A percentile compares a stretch with the other conserved stretches of the same genome.
These are phyloP conservation scores for Discostella stelligeroides DNA, from an alignment of 108 stramenopile genomes.

Conservation along the genomic window DNA sequence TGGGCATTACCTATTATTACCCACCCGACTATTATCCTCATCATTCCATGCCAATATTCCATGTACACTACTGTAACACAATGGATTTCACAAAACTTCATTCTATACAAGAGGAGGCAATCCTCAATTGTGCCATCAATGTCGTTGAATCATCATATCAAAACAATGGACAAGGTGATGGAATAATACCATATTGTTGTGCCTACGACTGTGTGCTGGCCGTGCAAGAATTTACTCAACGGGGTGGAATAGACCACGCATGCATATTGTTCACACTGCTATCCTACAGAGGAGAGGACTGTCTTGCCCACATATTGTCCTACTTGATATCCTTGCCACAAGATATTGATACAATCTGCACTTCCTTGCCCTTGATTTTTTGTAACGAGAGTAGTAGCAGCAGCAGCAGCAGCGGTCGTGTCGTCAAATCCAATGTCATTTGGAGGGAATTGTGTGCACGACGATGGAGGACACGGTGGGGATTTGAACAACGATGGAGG, in stretches of 20 bases:
- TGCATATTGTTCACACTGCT: slow-evolving; percentile 20
- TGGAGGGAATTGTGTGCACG: slow-evolving; percentile 24
- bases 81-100: too few relatives aligned
- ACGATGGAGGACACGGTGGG: slow-evolving; percentile 27
- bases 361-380: slow-evolving; percentile 29
- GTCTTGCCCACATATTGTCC: slow-evolving; percentile 11
- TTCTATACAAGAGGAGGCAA: too few relatives aligned
- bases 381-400: too few relatives aligned
- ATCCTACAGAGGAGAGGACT: slow-evolving; percentile 31
- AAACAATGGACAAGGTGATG: too few relatives aligned
- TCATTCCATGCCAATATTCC: too few relatives aligned
- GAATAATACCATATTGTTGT: too few relatives aligned
- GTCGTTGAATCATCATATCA: too few relatives aligned
- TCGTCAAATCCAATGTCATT: slow-evolving; percentile 18
- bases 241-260: slow-evolving; percentile 15
- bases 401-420: too few relatives aligned
- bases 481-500: slow-evolving; percentile 8
- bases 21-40: too few relatives aligned
- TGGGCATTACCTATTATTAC: too few relatives aligned
- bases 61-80: too few relatives aligned
- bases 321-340: slow-evolving; percentile 8
- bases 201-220: slow-evolving; percentile 69
- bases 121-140: too few relatives aligned
- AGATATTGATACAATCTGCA: slow-evolving; percentile 10
- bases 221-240: slow-evolving; percentile 58